Base-by-base conservation (phyloP, 73 alveolate species). In the Symbiodinium natans region DNA sequence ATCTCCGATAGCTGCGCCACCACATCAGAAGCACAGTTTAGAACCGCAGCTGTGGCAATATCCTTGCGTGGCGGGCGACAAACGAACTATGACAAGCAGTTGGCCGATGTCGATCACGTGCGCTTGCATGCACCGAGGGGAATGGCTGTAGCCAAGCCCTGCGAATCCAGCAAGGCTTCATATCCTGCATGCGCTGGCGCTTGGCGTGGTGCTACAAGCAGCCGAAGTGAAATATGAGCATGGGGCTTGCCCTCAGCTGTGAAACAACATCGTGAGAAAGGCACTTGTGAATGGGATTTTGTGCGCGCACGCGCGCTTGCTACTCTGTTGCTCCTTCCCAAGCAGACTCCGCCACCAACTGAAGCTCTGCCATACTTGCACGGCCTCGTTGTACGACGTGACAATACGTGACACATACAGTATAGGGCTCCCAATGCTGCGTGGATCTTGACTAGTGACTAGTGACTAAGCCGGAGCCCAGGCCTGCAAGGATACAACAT, bases 1-100 rank as follows among this genome's bases (percentile, higher is more conserved):
- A 63, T 59, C 85, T 86, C 94, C 10, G 95, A 89, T 38, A 77
- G 36, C 95, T 89, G 95, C 43, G 95, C 95, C 71, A 89, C 95
- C 31, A n/a, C 36, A 46, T 89, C 95, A 36, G 95, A 89, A 15
- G 95, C 95, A 40, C 87, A 83, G 75, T 89, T 89, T 38, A 89
- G 95, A 46, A 41, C 15, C 3, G 95, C 95, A 36, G 95, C 95
- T 40, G 95, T 89, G 21, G 86, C 95, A 10, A 89, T 86, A 68
- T 89, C 95, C 95, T 86, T 21, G 48, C 13, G 17, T 74, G 39
- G 21, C 15, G 41, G 29, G 46, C 41, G 27, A n/a, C 38, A 19
- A 6, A 23, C 75, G n/a, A 34, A 27, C 34, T 0, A 9, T 31
- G 38, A 40, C 10, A 21, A 23, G 21, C 36, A 33, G 43, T 43